Conservation (phyloP, 2,329 filamentous ascomycete species). For the Exophiala alcalophila region DNA sequence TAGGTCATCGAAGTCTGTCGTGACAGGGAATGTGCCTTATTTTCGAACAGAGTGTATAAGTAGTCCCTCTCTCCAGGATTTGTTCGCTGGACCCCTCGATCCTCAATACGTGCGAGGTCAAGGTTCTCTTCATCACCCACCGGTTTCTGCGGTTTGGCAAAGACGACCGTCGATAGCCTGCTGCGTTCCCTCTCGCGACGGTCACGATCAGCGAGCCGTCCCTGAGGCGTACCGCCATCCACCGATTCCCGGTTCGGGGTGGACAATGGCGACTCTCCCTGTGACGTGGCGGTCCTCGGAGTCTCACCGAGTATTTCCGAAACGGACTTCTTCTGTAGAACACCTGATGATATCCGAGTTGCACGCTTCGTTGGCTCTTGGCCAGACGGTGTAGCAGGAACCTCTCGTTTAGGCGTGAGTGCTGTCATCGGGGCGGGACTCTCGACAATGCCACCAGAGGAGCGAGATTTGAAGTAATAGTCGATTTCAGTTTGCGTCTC, state of each 20-base stretch:
- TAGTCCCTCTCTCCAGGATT: slow-evolving; percentile 59
- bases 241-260: slow-evolving; percentile 30
- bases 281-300: slow-evolving; percentile 40
- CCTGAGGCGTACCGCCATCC: slow-evolving; percentile 36
- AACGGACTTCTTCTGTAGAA: slow-evolving; percentile 68
- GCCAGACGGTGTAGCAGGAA: slow-evolving; percentile 32
- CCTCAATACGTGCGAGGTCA: slow-evolving; percentile 35
- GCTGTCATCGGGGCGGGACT: slow-evolving; percentile 27
- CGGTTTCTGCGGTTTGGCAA: slow-evolving; percentile 62
- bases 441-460: slow-evolving; percentile 24
- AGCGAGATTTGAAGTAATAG: slow-evolving; percentile 23
- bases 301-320: slow-evolving; percentile 67
- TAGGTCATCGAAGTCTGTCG: slow-evolving; percentile 59
- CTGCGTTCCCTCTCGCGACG: slow-evolving; percentile 58
- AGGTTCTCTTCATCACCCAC: slow-evolving; percentile 47
- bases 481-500: slow-evolving; percentile 25
- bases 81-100: slow-evolving; percentile 44
- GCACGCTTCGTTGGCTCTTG: slow-evolving; percentile 55
- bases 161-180: slow-evolving; percentile 72
- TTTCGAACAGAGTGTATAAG: slow-evolving; percentile 62
- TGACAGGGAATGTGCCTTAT: slow-evolving; percentile 55
- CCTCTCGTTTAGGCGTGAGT: slow-evolving; percentile 31
- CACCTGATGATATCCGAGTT: slow-evolving; percentile 67
- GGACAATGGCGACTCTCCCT: slow-evolving; percentile 35
- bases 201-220: slow-evolving; percentile 50